Evolutionary conservation across 139 green algal species (phyloP).

Genomic region (Chlorella ohadii): DNA sequence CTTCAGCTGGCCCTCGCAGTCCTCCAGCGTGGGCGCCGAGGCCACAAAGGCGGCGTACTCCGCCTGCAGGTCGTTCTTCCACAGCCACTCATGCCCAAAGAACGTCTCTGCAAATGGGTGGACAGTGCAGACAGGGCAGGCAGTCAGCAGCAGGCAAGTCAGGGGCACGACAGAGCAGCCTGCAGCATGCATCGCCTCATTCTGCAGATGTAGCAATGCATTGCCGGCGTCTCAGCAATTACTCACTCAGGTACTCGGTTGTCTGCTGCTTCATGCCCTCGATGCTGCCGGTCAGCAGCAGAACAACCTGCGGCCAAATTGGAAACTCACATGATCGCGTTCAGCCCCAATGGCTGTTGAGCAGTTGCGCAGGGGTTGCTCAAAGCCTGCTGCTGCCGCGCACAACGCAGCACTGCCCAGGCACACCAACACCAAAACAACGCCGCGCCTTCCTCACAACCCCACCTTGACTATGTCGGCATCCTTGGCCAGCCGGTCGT

Average conservation of each 20-base stretch:
- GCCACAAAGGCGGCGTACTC: slow-evolving; percentile 73
- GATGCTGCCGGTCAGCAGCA: slow-evolving; percentile 82
- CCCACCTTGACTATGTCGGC: slow-evolving; percentile 83
- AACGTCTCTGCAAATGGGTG: slow-evolving; percentile 59
- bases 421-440: no score
- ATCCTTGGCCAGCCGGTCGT: slow-evolving; percentile 52
- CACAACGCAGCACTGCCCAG: no score
- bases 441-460: no score
- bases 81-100: slow-evolving; percentile 87
- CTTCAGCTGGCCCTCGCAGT: slow-evolving; percentile 89
- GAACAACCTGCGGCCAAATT: slow-evolving; percentile 44
- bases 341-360: no score
- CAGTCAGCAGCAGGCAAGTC: no score
- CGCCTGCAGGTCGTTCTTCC: slow-evolving; percentile 83
- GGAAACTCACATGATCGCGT: no score
- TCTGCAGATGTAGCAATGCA: no score
- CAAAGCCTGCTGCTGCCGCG: no score
- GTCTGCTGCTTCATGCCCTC: slow-evolving; percentile 82
- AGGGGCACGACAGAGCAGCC: no score
- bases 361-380: no score
- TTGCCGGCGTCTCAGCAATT: no score
- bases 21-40: slow-evolving; percentile 83
- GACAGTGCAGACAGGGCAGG: not conserved
- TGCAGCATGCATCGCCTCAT: no score
- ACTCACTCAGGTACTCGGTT: slow-evolving; percentile 73